These are phyloP conservation scores for Ceratopteris richardii DNA, from an alignment of 75 land plant species.

Conservation along the genomic window DNA sequence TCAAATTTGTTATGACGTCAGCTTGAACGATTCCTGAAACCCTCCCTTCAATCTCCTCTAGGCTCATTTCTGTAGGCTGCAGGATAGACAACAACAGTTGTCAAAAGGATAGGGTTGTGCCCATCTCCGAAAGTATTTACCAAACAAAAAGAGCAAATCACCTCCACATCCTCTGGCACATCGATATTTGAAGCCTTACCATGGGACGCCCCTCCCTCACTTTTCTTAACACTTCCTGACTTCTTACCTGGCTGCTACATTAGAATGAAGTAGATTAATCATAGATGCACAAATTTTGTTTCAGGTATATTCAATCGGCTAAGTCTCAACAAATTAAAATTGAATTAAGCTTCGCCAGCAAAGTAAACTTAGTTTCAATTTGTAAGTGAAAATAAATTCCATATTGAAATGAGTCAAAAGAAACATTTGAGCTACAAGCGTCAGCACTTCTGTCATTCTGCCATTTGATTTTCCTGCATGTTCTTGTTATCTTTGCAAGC, in stretches of 20 bases:
- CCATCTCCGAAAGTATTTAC: neutral
- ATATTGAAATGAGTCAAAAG: too few relatives aligned
- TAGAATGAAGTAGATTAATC: too few relatives aligned
- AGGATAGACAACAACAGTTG: conserved; percentile 4
- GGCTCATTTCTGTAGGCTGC: conserved; percentile 91
- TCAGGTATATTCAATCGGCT: too few relatives aligned
- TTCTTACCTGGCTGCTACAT: conserved; percentile 52
- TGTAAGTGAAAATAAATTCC: too few relatives aligned
- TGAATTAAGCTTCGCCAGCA: too few relatives aligned
- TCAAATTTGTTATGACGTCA: conserved; percentile 67
- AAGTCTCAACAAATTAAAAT: too few relatives aligned
- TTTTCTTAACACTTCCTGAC: conserved; percentile 43
- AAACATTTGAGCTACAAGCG: too few relatives aligned
- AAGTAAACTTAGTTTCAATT: too few relatives aligned
- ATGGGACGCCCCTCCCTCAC: conserved; percentile 34
- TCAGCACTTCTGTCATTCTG: too few relatives aligned
- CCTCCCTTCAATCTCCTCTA: conserved; percentile 84
- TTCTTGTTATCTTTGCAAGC: too few relatives aligned
- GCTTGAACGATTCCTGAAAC: conserved; percentile 51
- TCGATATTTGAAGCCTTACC: conserved; percentile 32
- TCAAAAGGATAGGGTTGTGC: neutral
- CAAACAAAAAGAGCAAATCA: conserved; percentile 6
- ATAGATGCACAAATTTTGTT: too few relatives aligned
- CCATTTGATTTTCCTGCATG: too few relatives aligned
- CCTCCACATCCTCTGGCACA: conserved; percentile 74